Percentiles rank a stretch among this genome's conserved stretches.
Conservation (phyloP, 2,329 filamentous ascomycete genomes). For the Neofusicoccum ribis region DNA sequence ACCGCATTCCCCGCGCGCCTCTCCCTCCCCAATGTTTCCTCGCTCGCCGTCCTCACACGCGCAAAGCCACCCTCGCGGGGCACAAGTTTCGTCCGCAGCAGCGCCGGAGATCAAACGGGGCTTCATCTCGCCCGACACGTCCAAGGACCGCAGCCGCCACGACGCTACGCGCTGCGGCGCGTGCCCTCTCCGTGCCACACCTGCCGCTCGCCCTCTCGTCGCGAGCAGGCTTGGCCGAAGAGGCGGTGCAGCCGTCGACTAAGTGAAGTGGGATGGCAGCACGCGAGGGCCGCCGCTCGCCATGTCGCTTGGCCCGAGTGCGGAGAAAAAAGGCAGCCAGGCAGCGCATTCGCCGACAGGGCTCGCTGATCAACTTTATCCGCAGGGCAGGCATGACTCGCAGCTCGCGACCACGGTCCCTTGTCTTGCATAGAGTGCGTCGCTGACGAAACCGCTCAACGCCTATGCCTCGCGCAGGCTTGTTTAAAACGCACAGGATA, state of each 20-base stretch:
- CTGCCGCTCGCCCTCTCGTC: neutral
- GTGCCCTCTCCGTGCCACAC: neutral
- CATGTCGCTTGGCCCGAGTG: neutral
- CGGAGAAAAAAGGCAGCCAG: neutral
- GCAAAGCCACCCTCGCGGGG: too few relatives aligned
- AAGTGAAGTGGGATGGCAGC: neutral
- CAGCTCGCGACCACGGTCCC: neutral
- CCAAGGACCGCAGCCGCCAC: neutral
- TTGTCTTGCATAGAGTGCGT: constrained; percentile 9
- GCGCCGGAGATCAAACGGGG: constrained; percentile 4
- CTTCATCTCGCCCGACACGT: neutral
- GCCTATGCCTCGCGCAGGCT: too few relatives aligned
- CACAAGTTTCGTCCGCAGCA: neutral
- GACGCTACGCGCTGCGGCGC: neutral
- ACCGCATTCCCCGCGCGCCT: neutral
- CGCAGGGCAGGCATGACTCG: neutral
- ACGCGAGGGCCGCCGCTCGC: neutral
- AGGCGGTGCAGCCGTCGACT: neutral
- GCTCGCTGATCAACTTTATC: constrained; percentile 4
- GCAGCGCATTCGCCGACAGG: neutral
- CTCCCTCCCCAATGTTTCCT: neutral
- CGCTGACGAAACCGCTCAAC: neutral
- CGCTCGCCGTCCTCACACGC: neutral
- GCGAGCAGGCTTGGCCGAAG: neutral
- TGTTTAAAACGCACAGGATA: neutral